phyloP scores from a whole-genome alignment of 192 early-diverging fungal genomes.

The Entomortierella lignicola region DNA sequence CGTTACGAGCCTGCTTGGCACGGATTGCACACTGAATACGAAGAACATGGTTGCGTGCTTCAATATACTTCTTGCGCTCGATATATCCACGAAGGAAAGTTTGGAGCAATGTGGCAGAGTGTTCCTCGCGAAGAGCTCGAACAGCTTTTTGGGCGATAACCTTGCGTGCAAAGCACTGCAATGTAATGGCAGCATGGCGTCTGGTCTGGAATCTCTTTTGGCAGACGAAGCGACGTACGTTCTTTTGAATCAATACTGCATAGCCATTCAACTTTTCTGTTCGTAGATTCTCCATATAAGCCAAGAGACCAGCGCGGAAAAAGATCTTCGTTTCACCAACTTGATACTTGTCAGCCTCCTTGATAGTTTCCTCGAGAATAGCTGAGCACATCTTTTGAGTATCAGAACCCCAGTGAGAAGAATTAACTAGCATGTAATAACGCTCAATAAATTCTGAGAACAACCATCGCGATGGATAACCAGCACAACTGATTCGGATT shows the following conservation, averaged over 20 bases:
- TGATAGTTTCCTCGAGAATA: slow-evolving; percentile 75
- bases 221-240: slow-evolving; percentile 78
- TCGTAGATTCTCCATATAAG: slow-evolving; percentile 90
- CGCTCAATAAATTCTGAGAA: slow-evolving; percentile 95
- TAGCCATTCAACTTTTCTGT: slow-evolving; percentile 83
- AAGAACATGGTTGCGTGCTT: slow-evolving; percentile 63
- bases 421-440: slow-evolving; percentile 70
- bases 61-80: slow-evolving; percentile 61
- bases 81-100: slow-evolving; percentile 73
- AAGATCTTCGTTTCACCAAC: slow-evolving; percentile 97
- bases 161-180: slow-evolving; percentile 79
- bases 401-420: slow-evolving; percentile 67
- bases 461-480: slow-evolving; percentile 91
- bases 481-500: slow-evolving; percentile 97
- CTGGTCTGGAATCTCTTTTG: slow-evolving; percentile 67
- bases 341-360: slow-evolving; percentile 90
- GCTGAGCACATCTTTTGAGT: slow-evolving; percentile 67
- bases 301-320: slow-evolving; percentile 96
- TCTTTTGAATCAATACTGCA: slow-evolving; percentile 91
- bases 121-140: slow-evolving; percentile 66
- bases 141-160: slow-evolving; percentile 66
- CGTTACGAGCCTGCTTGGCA: slow-evolving; percentile 70
- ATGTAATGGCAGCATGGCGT: slow-evolving; percentile 68
- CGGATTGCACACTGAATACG: slow-evolving; percentile 76
- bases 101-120: slow-evolving; percentile 84